Percentiles rank a stretch among this genome's conserved stretches.
Evolutionary conservation across 768 basidiomycete genomes (phyloP).

Genomic region (Mycena metata): DNA sequence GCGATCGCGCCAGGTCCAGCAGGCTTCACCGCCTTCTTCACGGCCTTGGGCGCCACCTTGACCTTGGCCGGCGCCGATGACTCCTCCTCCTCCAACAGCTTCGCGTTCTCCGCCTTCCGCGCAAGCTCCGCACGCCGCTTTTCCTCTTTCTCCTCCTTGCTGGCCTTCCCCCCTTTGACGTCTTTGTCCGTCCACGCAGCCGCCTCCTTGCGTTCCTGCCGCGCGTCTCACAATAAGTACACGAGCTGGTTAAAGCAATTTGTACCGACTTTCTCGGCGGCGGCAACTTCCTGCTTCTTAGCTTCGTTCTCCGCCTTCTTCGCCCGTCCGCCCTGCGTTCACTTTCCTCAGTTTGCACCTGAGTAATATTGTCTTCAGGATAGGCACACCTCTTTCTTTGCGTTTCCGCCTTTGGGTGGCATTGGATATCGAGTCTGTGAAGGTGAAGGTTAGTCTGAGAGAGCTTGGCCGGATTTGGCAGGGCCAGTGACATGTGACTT

Average conservation of each 20-base stretch:
- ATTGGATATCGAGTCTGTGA: constrained; percentile 52
- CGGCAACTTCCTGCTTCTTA: constrained; percentile 78
- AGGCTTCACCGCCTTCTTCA: constrained; percentile 71
- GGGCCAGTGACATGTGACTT: too few relatives aligned
- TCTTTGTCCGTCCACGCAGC: constrained; percentile 75
- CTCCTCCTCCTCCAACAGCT: constrained; percentile 67
- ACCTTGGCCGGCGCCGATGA: constrained; percentile 66
- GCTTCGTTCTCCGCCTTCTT: constrained; percentile 94
- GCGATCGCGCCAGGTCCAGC: constrained; percentile 90
- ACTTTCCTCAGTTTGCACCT: too few relatives aligned
- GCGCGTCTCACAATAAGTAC: constrained; percentile 11
- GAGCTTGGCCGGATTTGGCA: background rate
- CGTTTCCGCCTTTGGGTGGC: constrained; percentile 90
- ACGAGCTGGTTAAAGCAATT: background rate
- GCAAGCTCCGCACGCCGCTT: constrained; percentile 86
- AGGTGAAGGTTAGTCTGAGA: constrained; percentile 6
- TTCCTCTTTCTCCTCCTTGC: constrained; percentile 81
- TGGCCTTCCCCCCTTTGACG: constrained; percentile 70
- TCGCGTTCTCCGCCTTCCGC: constrained; percentile 67
- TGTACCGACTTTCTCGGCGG: constrained; percentile 64
- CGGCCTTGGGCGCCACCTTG: constrained; percentile 76
- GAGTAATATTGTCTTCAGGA: too few relatives aligned
- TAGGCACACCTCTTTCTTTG: constrained; percentile 99
- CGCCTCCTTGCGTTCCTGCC: constrained; percentile 81
- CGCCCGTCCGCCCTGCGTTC: constrained; percentile 81